Evolutionary conservation across 1,284 basidiomycete species (phyloP).

Genomic region (Trametes polyzona): DNA sequence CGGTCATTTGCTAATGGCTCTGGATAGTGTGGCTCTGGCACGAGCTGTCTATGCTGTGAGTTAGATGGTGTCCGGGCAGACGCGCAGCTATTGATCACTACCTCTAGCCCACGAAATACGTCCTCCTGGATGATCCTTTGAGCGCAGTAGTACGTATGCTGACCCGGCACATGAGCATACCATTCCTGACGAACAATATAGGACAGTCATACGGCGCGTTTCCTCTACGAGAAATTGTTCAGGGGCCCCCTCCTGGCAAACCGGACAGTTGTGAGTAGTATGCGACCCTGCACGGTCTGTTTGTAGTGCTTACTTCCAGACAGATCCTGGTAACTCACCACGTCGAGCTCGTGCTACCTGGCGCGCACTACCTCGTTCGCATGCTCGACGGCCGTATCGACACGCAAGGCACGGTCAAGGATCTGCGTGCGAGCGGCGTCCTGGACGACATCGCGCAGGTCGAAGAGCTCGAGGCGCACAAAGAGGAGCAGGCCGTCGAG

Average conservation of each 20-base stretch:
- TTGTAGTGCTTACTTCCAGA: background rate
- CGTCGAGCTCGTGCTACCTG: conserved; percentile 75
- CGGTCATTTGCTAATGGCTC: background rate
- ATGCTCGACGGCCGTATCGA: conserved; percentile 79
- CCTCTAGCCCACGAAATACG: conserved; percentile 53
- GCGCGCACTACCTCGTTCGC: conserved; percentile 69
- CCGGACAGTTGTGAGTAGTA: conserved; percentile 63
- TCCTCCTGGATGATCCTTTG: conserved; percentile 73
- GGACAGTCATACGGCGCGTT: conserved; percentile 77
- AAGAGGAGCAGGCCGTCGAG: background rate
- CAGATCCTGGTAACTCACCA: conserved; percentile 77
- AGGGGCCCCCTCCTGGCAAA: conserved; percentile 64
- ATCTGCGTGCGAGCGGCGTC: conserved; percentile 59
- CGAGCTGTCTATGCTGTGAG: conserved; percentile 64
- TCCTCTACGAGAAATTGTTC: conserved; percentile 67
- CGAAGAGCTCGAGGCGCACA: background rate
- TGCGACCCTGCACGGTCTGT: background rate
- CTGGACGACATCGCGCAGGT: conserved; percentile 43
- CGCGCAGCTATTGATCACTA: background rate
- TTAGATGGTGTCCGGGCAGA: background rate
- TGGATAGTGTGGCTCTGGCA: conserved; percentile 63
- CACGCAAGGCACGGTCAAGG: conserved; percentile 64
- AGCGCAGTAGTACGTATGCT: conserved; percentile 62
- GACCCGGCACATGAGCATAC: background rate
- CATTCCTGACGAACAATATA: conserved; percentile 30